Evolutionary conservation across 371 early-diverging fungal species (phyloP).

Genomic region (Syncephalis plumigaleata): DNA sequence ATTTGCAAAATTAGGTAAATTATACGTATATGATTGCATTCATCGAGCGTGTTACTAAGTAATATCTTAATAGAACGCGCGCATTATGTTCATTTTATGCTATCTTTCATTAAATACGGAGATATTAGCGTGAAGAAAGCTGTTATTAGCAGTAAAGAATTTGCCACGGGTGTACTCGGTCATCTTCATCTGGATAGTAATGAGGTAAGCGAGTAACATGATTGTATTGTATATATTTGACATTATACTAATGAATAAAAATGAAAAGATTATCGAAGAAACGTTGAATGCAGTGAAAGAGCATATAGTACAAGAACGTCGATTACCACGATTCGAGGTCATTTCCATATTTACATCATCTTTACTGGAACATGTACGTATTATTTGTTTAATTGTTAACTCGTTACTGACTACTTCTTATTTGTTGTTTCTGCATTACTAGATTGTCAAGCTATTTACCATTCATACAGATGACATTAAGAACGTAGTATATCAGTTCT

Average conservation of each 20-base stretch:
- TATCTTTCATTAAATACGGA: slow-evolving; percentile 55
- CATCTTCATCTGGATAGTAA: slow-evolving; percentile 42
- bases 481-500: too few relatives aligned
- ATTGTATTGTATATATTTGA: neutral
- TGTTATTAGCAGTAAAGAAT: slow-evolving; percentile 44
- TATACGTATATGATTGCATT: too few relatives aligned
- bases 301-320: slow-evolving; percentile 40
- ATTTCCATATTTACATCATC: slow-evolving; percentile 42
- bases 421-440: too few relatives aligned
- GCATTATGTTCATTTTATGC: slow-evolving; percentile 48
- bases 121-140: slow-evolving; percentile 47
- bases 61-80: slow-evolving; percentile 17
- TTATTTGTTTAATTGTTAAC: slow-evolving; percentile 29
- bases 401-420: slow-evolving; percentile 22
- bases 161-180: slow-evolving; percentile 40
- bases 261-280: neutral
- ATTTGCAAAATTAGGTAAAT: too few relatives aligned
- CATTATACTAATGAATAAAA: too few relatives aligned
- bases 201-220: slow-evolving; percentile 12
- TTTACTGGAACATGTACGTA: slow-evolving; percentile 39
- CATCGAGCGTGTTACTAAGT: too few relatives aligned
- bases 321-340: slow-evolving; percentile 31
- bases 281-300: slow-evolving; percentile 28
- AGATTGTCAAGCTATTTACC: too few relatives aligned
- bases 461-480: too few relatives aligned